These are phyloP conservation scores for Hibiscus syriacus DNA, from an alignment of 345 rosid genomes.

Conservation along the genomic window DNA sequence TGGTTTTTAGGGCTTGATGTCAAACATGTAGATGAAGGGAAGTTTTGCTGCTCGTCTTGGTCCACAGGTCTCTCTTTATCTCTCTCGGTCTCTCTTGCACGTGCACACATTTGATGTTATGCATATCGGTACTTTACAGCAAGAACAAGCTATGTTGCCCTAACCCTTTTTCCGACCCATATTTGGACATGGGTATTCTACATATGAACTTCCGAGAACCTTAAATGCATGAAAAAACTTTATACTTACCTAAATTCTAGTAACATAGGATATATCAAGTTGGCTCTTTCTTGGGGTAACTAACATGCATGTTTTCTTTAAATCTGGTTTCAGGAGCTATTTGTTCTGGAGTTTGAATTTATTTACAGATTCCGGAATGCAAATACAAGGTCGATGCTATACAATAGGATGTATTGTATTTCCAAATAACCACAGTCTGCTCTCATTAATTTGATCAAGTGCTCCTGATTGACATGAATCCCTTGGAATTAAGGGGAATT, in stretches of 20 bases:
- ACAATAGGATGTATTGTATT: not conserved
- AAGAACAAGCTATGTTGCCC: not conserved
- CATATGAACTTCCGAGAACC: too few species aligned
- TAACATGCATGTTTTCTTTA: not conserved
- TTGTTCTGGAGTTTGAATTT: conserved; percentile 55
- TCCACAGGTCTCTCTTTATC: conserved; percentile 47
- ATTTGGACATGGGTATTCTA: too few species aligned
- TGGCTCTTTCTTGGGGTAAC: not conserved
- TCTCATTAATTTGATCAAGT: not conserved
- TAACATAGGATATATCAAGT: not conserved
- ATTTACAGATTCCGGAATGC: not conserved
- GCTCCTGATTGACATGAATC: too few species aligned
- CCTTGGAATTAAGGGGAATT: too few species aligned
- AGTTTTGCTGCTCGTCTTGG: conserved; percentile 76
- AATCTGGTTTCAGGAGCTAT: conserved; percentile 49
- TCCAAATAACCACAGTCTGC: not conserved
- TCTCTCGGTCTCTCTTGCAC: not conserved
- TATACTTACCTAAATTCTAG: too few species aligned
- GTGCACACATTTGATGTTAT: not conserved
- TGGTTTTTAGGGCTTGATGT: conserved; percentile 76
- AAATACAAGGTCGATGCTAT: not conserved
- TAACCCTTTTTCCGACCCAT: too few species aligned
- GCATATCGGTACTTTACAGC: not conserved
- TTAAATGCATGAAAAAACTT: too few species aligned
- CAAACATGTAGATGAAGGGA: conserved; percentile 56